Evolutionary conservation across 2,329 filamentous ascomycete species (phyloP), one percentile per base, ranked within the genome.

Genomic region (Cytospora paraplurivora): DNA sequence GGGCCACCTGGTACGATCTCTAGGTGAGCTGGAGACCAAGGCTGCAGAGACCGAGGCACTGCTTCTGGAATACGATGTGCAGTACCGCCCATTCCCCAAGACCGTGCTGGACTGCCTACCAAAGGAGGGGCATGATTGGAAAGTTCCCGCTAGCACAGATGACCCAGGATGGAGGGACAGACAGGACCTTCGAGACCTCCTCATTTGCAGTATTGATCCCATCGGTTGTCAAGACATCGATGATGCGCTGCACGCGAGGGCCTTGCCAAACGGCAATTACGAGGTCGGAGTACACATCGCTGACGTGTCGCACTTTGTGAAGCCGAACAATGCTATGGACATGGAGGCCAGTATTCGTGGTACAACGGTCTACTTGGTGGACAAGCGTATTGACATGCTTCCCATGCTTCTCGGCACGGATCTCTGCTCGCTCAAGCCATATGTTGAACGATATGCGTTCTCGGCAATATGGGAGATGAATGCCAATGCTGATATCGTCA

Each of bases 301-400:
- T 34, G 95, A 99, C 76, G 95, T 99, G n/a, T 98, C 95, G 11
- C 91, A 99, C 77, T 99, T 99, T 73, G 95, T 99, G 71, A 96
- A 95, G 77, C 93, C 96, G 33, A 93, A 91, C 75, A 99, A 94
- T 72, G 90, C 95, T 60, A 99, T 99, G 95, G 96, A 99, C 74
- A 86, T 88, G 55, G 95, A 99, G 78, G 95, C 95, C 3, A 95
- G 92, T 72, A 87, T 96, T 72, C 89, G 95, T 71, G 95, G 95
- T 67, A 98, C 95, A 5, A 98, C 94, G 0, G 95, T 99, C 34
- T 99, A 99, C 74, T 82, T 99, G 17, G 95, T 99, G 3, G 95
- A 99, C 77, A 99, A 99, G 82, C 93, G 95, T 71, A 99, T 99
- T 71, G 96, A 99, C 80, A 99, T 99, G 96, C 84, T 99, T 75